Conservation (phyloP, 768 basidiomycete species). For the Tulasnella sp. region DNA sequence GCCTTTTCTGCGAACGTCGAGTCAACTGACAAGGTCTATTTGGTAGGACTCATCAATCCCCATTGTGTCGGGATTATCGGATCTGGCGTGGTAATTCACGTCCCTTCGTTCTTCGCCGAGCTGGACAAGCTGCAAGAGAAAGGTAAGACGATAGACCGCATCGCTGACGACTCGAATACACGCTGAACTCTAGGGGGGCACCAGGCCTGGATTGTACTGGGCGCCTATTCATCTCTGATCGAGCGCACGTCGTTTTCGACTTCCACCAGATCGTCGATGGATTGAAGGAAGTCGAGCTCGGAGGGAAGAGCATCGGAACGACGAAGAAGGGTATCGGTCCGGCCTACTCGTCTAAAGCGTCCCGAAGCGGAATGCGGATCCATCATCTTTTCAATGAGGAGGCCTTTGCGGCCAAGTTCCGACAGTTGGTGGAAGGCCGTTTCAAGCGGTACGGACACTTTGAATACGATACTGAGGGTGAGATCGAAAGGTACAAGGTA, state of each 20-base stretch:
- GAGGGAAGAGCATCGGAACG: constrained; percentile 90
- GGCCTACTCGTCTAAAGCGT: constrained; percentile 95
- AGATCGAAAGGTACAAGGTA: constrained; percentile 88
- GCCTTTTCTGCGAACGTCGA: not conserved
- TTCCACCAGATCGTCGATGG: constrained; percentile 99
- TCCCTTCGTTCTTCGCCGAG: constrained; percentile 91
- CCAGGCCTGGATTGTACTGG: constrained; percentile 74
- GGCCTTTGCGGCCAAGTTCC: constrained; percentile 82
- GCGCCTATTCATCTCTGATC: constrained; percentile 86
- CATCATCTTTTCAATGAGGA: constrained; percentile 90
- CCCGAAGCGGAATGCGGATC: constrained; percentile 86
- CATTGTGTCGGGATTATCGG: constrained; percentile 81
- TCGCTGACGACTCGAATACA: not conserved
- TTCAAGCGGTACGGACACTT: constrained; percentile 98
- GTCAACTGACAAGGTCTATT: not conserved
- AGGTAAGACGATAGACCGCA: constrained; percentile 37
- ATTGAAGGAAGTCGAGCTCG: constrained; percentile 93
- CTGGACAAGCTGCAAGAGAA: constrained; percentile 74
- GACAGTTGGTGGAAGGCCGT: constrained; percentile 88
- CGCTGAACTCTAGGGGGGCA: not conserved
- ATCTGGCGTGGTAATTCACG: constrained; percentile 88
- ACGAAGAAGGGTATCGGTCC: constrained; percentile 98
- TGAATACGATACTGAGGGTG: constrained; percentile 96
- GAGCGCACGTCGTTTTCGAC: constrained; percentile 95
- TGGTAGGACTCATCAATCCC: constrained; percentile 74